Conservation (phyloP, 2,329 filamentous ascomycete species). For the Ascochyta lentis region DNA sequence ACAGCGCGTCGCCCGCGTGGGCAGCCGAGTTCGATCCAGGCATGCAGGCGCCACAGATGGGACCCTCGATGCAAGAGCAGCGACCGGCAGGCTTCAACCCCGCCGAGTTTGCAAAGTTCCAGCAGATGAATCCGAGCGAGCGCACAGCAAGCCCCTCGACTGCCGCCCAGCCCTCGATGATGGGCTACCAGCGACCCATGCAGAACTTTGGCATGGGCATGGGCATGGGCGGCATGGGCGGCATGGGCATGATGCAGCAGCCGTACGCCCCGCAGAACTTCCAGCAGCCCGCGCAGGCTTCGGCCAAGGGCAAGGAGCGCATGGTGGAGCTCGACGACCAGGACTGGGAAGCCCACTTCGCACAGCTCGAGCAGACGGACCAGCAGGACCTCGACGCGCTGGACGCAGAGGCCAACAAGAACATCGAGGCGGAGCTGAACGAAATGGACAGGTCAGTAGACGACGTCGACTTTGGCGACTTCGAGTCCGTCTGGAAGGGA, state of each 20-base stretch:
- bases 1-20: conserved; percentile 65
- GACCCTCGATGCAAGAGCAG: conserved; percentile 68
- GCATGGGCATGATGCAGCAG: conserved; percentile 55
- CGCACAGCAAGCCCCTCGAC: conserved; percentile 67
- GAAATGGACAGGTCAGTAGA: conserved; percentile 84
- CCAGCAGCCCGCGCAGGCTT: conserved; percentile 53
- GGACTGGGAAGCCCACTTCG: conserved; percentile 97
- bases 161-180: conserved; percentile 51
- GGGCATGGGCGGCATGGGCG: conserved; percentile 61
- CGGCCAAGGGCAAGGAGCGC: conserved; percentile 79
- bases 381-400: conserved; percentile 56
- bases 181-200: conserved; percentile 63
- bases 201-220: conserved; percentile 33
- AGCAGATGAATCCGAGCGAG: conserved; percentile 65
- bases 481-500: conserved; percentile 87
- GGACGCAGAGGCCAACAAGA: conserved; percentile 70
- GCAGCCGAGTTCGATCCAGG: conserved; percentile 69
- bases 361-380: conserved; percentile 77
- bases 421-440: conserved; percentile 86
- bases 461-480: conserved; percentile 83
- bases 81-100: conserved; percentile 68
- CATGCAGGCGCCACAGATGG: conserved; percentile 71
- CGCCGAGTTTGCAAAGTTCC: conserved; percentile 87
- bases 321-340: conserved; percentile 91
- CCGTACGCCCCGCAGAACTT: conserved; percentile 53